Percentiles rank a stretch among this genome's conserved stretches.
Evolutionary conservation across 2,329 filamentous ascomycete species (phyloP).

Genomic region (Beauveria varroae): DNA sequence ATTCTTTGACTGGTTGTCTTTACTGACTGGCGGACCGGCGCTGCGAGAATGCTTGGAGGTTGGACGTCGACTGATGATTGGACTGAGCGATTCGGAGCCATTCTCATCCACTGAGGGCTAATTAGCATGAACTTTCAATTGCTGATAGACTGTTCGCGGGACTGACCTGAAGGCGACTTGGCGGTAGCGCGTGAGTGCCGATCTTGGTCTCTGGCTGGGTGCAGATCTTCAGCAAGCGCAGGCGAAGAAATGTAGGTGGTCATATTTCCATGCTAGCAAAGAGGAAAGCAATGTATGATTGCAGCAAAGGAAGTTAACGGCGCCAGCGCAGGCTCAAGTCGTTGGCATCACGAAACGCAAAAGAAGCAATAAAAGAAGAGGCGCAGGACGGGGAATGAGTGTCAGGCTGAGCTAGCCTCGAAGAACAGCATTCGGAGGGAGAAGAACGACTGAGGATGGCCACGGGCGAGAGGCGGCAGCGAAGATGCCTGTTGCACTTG

Average conservation of each 20-base stretch:
- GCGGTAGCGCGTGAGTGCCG: neutral
- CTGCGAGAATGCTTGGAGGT: conserved; percentile 8
- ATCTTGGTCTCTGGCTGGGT: conserved; percentile 1
- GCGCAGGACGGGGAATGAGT: neutral
- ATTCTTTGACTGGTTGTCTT: conserved; percentile 24
- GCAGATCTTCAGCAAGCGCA: conserved; percentile 1
- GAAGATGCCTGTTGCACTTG: neutral
- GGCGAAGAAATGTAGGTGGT: conserved; percentile 8
- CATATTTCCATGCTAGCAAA: conserved; percentile 10
- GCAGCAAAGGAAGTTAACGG: neutral
- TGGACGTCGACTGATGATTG: conserved; percentile 4
- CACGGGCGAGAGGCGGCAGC: neutral
- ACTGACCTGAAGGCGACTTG: conserved; percentile 2
- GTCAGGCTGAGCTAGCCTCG: neutral
- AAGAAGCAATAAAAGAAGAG: neutral
- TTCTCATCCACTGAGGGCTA: neutral
- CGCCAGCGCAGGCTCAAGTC: neutral
- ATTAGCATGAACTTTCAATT: neutral
- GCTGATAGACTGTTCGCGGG: neutral
- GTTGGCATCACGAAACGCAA: neutral
- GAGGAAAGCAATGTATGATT: neutral
- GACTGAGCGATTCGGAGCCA: neutral
- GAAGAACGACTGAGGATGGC: neutral
- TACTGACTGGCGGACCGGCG: conserved; percentile 13
- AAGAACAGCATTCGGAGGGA: neutral